phyloP scores from a whole-genome alignment of 805 yeast genomes.

The Barnettozyma wickerhamii region DNA sequence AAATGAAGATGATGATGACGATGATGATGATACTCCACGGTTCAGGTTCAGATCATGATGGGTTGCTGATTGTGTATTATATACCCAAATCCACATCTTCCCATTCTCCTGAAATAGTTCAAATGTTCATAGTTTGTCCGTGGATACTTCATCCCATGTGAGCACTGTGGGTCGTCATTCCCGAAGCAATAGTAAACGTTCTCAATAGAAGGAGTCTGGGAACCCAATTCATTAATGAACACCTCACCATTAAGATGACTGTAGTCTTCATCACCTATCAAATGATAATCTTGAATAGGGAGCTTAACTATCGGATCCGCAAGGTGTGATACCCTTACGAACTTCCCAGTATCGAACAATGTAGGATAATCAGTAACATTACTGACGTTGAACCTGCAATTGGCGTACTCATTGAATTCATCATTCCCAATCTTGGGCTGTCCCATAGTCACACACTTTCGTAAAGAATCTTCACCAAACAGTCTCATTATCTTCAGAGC shows the following conservation, averaged over 20 bases:
- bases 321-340: conserved; percentile 22
- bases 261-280: conserved; percentile 15
- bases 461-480: not conserved
- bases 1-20: conserved; percentile 25
- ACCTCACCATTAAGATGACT: conserved; percentile 20
- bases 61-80: too few species aligned
- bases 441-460: conserved; percentile 22
- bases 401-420: conserved; percentile 12
- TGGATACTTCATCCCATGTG: conserved; percentile 17
- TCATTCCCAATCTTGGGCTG: conserved; percentile 26
- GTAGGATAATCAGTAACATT: not conserved
- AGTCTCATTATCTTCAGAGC: conserved; percentile 5
- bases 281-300: conserved; percentile 17
- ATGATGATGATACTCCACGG: conserved; percentile 31
- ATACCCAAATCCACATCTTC: conserved; percentile 23
- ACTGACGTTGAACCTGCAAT: conserved; percentile 8
- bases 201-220: conserved; percentile 10
- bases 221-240: conserved; percentile 21
- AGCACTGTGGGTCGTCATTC: conserved; percentile 56
- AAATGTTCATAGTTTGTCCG: conserved; percentile 24
- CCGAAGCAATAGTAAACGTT: conserved; percentile 78
- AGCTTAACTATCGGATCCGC: conserved; percentile 25
- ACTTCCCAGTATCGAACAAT: conserved; percentile 3
- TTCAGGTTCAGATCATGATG: conserved; percentile 28
- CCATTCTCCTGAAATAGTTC: conserved; percentile 26